phyloP scores from a whole-genome alignment of 2,329 filamentous ascomycete species.

The Plectosphaerella sp. region DNA sequence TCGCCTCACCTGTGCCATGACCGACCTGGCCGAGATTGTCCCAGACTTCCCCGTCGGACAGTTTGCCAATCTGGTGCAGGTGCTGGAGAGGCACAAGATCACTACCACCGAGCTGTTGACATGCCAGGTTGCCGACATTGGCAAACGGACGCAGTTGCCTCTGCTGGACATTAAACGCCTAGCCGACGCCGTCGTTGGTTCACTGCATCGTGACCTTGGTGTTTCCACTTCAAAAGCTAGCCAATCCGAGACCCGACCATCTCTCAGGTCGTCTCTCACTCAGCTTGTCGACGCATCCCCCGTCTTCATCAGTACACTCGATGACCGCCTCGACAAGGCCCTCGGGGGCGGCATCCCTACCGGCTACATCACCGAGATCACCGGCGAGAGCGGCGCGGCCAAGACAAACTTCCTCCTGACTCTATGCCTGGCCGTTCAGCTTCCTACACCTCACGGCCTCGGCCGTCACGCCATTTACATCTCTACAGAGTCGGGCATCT shows the following conservation, averaged over 20 bases:
- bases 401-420: constrained; percentile 93
- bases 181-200: constrained; percentile 59
- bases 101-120: constrained; percentile 82
- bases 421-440: constrained; percentile 78
- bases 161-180: constrained; percentile 75
- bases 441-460: constrained; percentile 68
- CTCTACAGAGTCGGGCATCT: constrained; percentile 82
- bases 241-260: not conserved
- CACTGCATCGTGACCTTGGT: constrained; percentile 59
- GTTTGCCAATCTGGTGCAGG: constrained; percentile 71
- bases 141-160: constrained; percentile 79
- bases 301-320: constrained; percentile 72
- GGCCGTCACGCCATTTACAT: constrained; percentile 81
- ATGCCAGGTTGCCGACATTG: constrained; percentile 76
- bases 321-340: constrained; percentile 62
- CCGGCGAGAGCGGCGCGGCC: constrained; percentile 88
- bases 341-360: constrained; percentile 77
- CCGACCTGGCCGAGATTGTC: constrained; percentile 78
- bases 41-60: constrained; percentile 70
- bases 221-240: not conserved
- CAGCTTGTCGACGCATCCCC: constrained; percentile 14
- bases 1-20: constrained; percentile 52
- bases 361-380: constrained; percentile 81
- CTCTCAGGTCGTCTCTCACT: constrained; percentile 5
- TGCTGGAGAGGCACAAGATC: constrained; percentile 73